Evolutionary conservation across 2,329 filamentous ascomycete genomes (phyloP).

Genomic region (Dactylonectria estremocensis): DNA sequence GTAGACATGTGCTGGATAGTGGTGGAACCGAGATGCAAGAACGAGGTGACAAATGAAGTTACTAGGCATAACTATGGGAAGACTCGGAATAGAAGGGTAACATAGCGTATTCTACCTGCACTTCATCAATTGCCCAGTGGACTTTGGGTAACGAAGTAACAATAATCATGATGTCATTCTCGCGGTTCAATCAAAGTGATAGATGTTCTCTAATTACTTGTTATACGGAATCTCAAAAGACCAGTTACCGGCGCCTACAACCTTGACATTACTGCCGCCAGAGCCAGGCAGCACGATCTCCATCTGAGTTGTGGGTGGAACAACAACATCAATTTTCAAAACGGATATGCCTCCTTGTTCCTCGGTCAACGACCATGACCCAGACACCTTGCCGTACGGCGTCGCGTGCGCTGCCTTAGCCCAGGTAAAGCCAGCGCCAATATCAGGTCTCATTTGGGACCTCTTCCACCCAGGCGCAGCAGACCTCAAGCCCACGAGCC

Average conservation of each 20-base stretch:
- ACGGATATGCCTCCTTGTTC: background rate
- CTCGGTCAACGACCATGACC: background rate
- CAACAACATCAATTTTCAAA: background rate
- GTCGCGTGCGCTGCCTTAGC: background rate
- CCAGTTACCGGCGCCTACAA: background rate
- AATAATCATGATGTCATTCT: background rate
- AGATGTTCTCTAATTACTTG: background rate
- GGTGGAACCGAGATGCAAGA: background rate
- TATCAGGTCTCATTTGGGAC: background rate
- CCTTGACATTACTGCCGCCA: background rate
- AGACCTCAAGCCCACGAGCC: slow-evolving; percentile 23
- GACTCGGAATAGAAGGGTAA: background rate
- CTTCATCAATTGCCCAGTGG: background rate
- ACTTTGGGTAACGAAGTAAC: background rate
- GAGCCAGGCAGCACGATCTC: background rate
- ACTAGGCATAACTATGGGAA: too few species aligned
- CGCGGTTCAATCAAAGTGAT: background rate
- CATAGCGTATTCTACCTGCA: background rate
- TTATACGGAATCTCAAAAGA: background rate
- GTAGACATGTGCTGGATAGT: background rate
- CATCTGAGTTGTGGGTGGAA: background rate
- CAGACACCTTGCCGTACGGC: background rate
- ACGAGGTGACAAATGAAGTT: too few species aligned
- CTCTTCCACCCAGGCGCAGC: slow-evolving; percentile 35
- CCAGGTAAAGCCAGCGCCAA: background rate